phyloP scores from a whole-genome alignment of 2,329 filamentous ascomycete species.

The Epichloe aotearoae region DNA sequence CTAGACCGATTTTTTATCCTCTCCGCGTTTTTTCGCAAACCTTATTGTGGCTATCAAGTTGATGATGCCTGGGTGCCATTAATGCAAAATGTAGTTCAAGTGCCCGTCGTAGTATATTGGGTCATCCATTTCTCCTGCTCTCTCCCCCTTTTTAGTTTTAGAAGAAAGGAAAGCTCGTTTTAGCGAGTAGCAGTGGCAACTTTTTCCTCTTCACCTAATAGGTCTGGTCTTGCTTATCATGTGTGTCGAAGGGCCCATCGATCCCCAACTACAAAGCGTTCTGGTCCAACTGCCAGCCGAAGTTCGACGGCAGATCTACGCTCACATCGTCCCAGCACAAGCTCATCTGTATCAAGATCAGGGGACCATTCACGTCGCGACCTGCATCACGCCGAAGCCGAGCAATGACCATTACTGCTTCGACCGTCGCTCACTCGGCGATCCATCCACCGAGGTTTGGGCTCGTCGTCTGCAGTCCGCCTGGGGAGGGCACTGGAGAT shows the following conservation, averaged over 20 bases:
- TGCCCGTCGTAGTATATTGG: background rate
- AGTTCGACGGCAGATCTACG: conserved; percentile 3
- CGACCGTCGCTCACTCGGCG: conserved; percentile 5
- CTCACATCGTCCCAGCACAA: background rate
- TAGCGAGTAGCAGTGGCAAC: background rate
- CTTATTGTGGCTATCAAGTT: background rate
- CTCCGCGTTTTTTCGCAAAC: conserved; percentile 4
- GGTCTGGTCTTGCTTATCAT: background rate
- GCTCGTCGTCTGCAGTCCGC: conserved; percentile 5
- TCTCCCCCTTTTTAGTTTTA: background rate
- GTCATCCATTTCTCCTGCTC: background rate
- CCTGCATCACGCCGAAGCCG: conserved; percentile 2
- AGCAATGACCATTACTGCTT: conserved; percentile 5
- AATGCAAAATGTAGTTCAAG: background rate
- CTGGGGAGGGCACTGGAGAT: conserved; percentile 6
- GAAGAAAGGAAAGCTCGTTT: background rate
- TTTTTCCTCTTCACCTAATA: background rate
- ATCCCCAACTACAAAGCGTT: background rate
- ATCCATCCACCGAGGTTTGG: conserved; percentile 5
- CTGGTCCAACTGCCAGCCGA: conserved; percentile 1
- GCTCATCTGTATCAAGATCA: conserved; percentile 1
- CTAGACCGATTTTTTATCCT: background rate
- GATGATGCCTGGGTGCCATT: background rate
- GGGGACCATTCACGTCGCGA: conserved; percentile 1
- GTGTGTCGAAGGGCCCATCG: background rate